Evolutionary conservation across 139 green algal genomes (phyloP), one percentile per base, ranked within the genome.

Genomic region (Chlorella sp.): DNA sequence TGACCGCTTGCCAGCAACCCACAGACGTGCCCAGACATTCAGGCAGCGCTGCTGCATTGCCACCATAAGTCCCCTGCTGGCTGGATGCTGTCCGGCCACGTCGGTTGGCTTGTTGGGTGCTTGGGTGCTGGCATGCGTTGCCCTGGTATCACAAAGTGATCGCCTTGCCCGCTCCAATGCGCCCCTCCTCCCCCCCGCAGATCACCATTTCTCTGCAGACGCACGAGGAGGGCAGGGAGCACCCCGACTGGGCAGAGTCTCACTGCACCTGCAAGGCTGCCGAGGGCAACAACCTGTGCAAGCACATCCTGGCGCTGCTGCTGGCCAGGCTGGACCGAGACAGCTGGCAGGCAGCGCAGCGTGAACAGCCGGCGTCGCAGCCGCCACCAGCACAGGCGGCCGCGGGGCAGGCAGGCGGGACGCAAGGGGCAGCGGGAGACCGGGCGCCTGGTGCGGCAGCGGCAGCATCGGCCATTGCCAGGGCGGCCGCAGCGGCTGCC

Each of bases 281-380:
- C 69, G 84, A 68, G 5, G 36, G 30, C 36, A 66, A 73, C 53
- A 61, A 71, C 32, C 30, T 87, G 36, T 87, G 83, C 83, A 87
- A 71, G 64, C 83, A 87, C 61, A 28, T 78, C 28, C 0, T 61
- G 0, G 83, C 61, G 22, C 22, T 87, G 60, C 61, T 87, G 83
- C 83, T 87, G 60, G 60, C 61, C 3, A 48, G 71, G 26, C 71
- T 89, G 32, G n/a, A 73, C 71, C n/a, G 7, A 11, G 32, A n/a
- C 16, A 48, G 32, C 0, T 57, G 53, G 71, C 22, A 53, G 71
- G 36, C 71, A 36, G 71, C 69, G 82, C 30, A 30, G 71, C 71
- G 14, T 0, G 37, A 71, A 3, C 30, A 66, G 22, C 37, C 15
- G 26, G 15, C 21, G 21, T 9, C 64, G 53, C 53, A 53, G 81